Conservation (phyloP, 495 filamentous ascomycete genomes). For the Choiromyces venosus region DNA sequence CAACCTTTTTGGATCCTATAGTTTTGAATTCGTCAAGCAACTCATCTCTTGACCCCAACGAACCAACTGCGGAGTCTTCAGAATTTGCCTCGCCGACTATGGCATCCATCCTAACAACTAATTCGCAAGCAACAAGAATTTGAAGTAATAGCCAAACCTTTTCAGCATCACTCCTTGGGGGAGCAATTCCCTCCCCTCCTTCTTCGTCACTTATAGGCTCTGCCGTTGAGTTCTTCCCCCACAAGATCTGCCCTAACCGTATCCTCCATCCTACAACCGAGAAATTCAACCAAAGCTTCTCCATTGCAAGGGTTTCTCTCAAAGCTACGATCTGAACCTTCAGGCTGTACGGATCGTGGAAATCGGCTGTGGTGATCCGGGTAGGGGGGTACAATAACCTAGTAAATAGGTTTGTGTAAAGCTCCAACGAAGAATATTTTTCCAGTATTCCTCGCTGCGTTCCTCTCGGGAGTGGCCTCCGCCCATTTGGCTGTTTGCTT, state of each 20-base stretch:
- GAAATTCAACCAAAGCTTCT: conserved; percentile 70
- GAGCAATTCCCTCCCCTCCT: conserved; percentile 45
- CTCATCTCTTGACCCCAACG: conserved; percentile 54
- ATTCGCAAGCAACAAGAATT: conserved; percentile 68
- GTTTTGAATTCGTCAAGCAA: conserved; percentile 56
- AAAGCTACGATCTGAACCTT: conserved; percentile 56
- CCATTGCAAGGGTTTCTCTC: conserved; percentile 52
- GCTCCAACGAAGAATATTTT: conserved; percentile 46
- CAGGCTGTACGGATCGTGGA: conserved; percentile 53
- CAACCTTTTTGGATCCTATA: conserved; percentile 60
- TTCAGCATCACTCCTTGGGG: conserved; percentile 50
- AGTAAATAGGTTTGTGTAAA: conserved; percentile 59
- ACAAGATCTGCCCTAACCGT: conserved; percentile 72
- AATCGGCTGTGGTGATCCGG: conserved; percentile 51
- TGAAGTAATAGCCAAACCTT: conserved; percentile 77
- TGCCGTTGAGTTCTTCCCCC: conserved; percentile 50
- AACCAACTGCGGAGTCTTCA: conserved; percentile 48
- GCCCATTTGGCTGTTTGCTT: conserved; percentile 6
- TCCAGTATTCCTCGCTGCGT: conserved; percentile 28
- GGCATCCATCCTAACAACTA: conserved; percentile 68
- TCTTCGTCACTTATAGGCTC: conserved; percentile 41
- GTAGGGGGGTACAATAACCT: conserved; percentile 56
- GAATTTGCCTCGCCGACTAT: conserved; percentile 52
- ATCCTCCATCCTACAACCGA: conserved; percentile 74
- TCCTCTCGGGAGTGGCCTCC: not conserved